Conservation (phyloP, 257 asterid species). For the Primulina eburnea region DNA sequence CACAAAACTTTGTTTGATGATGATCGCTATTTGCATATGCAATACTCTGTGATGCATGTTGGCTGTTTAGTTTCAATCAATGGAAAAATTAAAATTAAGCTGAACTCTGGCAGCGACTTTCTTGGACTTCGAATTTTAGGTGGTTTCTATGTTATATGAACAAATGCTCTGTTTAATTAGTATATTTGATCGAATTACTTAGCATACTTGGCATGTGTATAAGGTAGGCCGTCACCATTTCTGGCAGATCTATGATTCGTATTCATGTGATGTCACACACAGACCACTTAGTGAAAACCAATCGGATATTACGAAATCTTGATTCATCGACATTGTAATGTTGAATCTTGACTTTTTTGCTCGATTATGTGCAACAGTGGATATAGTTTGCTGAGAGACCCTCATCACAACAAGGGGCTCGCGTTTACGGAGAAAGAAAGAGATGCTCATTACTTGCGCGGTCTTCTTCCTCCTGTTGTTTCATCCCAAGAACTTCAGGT, state of each 20-base stretch:
- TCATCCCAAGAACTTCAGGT: constrained; percentile 72
- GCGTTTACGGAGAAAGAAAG: constrained; percentile 77
- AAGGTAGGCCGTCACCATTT: not conserved
- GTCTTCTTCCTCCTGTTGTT: constrained; percentile 71
- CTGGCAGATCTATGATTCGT: not conserved
- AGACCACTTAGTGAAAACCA: not conserved
- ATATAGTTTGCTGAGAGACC: constrained; percentile 69
- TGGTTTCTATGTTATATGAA: not conserved
- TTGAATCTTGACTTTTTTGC: not conserved
- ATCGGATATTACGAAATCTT: not conserved
- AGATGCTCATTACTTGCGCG: constrained; percentile 76
- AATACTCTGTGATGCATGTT: too few species aligned
- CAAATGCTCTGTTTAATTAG: not conserved
- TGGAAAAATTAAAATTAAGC: too few species aligned
- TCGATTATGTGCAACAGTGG: constrained; percentile 43
- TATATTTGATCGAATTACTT: not conserved
- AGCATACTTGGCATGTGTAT: too few species aligned
- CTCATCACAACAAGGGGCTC: constrained; percentile 85
- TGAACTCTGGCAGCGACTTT: not conserved
- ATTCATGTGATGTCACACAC: not conserved
- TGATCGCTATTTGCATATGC: too few species aligned
- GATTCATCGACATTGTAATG: not conserved
- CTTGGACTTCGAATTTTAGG: not conserved
- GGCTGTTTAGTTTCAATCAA: too few species aligned
- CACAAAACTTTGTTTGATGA: too few species aligned